Base-by-base conservation (phyloP, 2,329 filamentous ascomycete genomes). In the Penicillium sp. region DNA sequence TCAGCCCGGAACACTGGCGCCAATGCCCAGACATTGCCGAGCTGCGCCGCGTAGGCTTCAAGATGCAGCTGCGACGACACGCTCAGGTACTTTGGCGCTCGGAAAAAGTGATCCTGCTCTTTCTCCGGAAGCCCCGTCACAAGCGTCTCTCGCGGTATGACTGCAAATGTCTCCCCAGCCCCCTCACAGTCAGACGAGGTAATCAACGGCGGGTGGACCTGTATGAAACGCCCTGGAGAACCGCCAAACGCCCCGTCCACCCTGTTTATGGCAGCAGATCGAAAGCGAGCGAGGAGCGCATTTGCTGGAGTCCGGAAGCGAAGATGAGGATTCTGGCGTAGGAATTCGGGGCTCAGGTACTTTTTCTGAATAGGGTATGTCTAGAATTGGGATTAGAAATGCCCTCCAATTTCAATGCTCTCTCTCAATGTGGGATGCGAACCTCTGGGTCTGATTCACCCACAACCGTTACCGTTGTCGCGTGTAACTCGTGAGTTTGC, bases 111-210 rank as follows among this genome's bases (percentile, higher is more conserved):
- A 17, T 84, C 82, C 19, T 80, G 76, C 46, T 77, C 64, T 72
- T 60, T 69, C 7, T 53, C 53, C 9, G 58, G 54, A 15, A 56
- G 35, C 35, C 62, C 63, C 45, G 51, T 62, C 56, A 38, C 65
- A 3, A 71, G 64, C 7, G 75, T 68, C 60, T 77, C 72, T 35
- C 78, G 75, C 23, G 86, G 82, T 21, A 82, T 75, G 44, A 98
- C 82, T 9, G 88, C 87, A 72, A 99, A 99, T 19, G 96, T 94
- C 75, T 98, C 93, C 0, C 95, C 95, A 2, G 93, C 95, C 4
- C 95, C 95, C 80, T 99, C 95, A 72, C 95, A 99, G 72, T 99
- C 95, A 0, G 94, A 97, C 0, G 94, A 97, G 1, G 95, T 98
- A 71, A 99, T 91, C 71, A 98, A 89, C 5, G 95, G 95, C 4